Evolutionary conservation across 805 yeast genomes (phyloP), one percentile per base, ranked within the genome.

Genomic region (Candida morakotiae): DNA sequence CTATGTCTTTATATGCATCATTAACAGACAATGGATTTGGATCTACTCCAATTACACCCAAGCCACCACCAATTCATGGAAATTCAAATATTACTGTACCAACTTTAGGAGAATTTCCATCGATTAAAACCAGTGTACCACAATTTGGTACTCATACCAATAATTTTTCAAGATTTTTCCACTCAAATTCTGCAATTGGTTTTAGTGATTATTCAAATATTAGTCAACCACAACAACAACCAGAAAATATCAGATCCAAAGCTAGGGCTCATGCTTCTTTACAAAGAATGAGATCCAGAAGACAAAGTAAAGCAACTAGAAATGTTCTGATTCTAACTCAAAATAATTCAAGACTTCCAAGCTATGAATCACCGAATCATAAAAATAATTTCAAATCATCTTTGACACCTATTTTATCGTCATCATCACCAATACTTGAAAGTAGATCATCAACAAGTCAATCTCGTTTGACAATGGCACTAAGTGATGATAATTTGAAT

Each of bases 221-320:
- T 19, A 16, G n/a, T 3, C n/a, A 27, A 20, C 35, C 16, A 18
- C 31, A 28, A 19, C 29, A 34, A 21, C 38, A 60, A 13, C 42
- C 46, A 10, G 62, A 60, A 14, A 52, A 44, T 23, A 35, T 58
- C 6, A 59, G 79, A 37, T 75, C 83, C 1, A 62, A 68, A 25
- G 84, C 77, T 45, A 62, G 85, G 45, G 85, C 86, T 0, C 80
- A 78, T 48, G 84, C 85, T 0, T 79, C 85, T 0, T 50, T 80
- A 14, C 67, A 74, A 39, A 62, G 87, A 54, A 79, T 79, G 70
- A 67, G 73, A 40, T 74, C 75, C 28, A 64, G 85, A 41, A 59
- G 85, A 37, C 71, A 71, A 53, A 72, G 78, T 42, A 75, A 71
- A 47, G 42, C 69, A 51, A 42, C 48, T 2, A 47, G 62, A 37